Percentiles rank a stretch among this genome's conserved stretches.
These are phyloP conservation scores for Voacanga thouarsii DNA, from an alignment of 257 asterid genomes.

Conservation along the genomic window DNA sequence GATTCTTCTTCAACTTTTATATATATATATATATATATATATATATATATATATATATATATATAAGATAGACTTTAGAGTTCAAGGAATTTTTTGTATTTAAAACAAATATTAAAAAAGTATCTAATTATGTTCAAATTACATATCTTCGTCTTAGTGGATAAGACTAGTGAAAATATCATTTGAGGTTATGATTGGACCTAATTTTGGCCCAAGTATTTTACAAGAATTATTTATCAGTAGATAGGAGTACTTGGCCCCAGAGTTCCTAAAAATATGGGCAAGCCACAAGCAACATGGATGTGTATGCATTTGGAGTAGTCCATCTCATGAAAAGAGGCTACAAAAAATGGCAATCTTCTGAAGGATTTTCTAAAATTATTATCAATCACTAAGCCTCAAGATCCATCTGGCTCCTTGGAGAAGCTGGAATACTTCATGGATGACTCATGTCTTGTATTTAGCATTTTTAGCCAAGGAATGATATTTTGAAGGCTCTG, in stretches of 20 bases:
- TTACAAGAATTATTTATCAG: neutral
- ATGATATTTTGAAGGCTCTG: slow-evolving; percentile 18
- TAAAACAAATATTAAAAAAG: no score
- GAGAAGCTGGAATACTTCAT: slow-evolving; percentile 16
- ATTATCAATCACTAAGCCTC: neutral
- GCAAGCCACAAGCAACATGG: slow-evolving; percentile 13
- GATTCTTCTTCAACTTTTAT: no score
- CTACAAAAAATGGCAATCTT: neutral
- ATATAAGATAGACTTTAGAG: no score
- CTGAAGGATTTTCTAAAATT: slow-evolving; percentile 13
- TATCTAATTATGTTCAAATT: no score
- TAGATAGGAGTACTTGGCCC: slow-evolving; percentile 7
- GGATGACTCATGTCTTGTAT: slow-evolving; percentile 18
- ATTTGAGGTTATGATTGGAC: no score
- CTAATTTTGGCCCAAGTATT: no score
- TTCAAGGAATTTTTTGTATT: no score
- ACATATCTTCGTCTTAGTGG: no score
- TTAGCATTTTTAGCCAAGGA: slow-evolving; percentile 18
- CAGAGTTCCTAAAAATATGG: slow-evolving; percentile 8
- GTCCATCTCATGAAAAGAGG: slow-evolving; percentile 17
- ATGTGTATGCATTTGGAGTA: slow-evolving; percentile 29
- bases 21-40: no score
- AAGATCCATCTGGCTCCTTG: slow-evolving; percentile 12
- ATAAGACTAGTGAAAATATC: no score
- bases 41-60: no score